These are phyloP conservation scores for Lepidium campestre DNA, from an alignment of 441 rosid genomes.

Conservation along the genomic window DNA sequence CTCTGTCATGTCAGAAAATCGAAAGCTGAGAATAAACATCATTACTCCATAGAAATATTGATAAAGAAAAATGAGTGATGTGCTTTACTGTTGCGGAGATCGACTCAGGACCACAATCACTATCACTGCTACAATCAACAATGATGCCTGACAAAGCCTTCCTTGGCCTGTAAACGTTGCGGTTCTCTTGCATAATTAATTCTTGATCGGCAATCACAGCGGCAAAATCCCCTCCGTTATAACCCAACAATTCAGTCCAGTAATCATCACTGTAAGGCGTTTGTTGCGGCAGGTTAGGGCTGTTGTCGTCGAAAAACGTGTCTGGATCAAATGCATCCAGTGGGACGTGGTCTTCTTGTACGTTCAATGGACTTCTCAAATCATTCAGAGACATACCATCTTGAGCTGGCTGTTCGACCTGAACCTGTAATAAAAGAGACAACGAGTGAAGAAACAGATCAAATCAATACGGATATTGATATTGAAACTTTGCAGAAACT, in stretches of 20 bases:
- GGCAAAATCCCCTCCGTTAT: not conserved
- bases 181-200: not conserved
- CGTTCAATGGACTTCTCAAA: not conserved
- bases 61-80: not conserved
- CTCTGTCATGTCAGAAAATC: slow-evolving; percentile 7
- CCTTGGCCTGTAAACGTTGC: not conserved
- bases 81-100: slow-evolving; percentile 3
- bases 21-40: not conserved
- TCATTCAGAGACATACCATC: not conserved
- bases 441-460: too few relatives aligned
- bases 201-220: not conserved
- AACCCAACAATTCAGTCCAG: not conserved
- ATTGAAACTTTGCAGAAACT: not conserved
- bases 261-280: not conserved
- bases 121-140: not conserved
- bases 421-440: too few relatives aligned
- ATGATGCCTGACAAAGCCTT: slow-evolving; percentile 7
- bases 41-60: not conserved
- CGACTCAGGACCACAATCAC: not conserved
- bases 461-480: not conserved
- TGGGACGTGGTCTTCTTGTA: not conserved
- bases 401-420: too few relatives aligned
- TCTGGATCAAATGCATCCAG: not conserved
- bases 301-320: not conserved
- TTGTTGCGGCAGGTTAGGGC: not conserved